Percentiles rank a stretch among this genome's conserved stretches.
These are phyloP conservation scores for Paracamarosporium sp. DNA, from an alignment of 2,329 filamentous ascomycete genomes.

Conservation along the genomic window DNA sequence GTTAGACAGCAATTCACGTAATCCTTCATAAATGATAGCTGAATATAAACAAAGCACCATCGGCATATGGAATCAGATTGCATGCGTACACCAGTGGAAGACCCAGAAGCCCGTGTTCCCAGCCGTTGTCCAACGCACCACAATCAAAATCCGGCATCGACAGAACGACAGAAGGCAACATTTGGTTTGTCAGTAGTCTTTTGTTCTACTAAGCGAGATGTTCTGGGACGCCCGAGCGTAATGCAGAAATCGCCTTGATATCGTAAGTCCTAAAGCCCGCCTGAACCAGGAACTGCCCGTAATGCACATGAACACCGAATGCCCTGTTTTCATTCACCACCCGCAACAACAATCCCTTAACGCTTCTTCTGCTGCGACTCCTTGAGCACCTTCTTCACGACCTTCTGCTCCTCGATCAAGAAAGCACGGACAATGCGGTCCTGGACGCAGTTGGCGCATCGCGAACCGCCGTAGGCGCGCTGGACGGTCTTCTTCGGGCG, in stretches of 20 bases:
- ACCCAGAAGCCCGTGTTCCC: too few species aligned
- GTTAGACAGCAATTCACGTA: too few species aligned
- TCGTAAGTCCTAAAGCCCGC: conserved; percentile 42
- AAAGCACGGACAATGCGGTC: conserved; percentile 98
- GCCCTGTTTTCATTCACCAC: conserved; percentile 43
- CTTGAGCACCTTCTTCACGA: conserved; percentile 99
- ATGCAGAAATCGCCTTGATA: conserved; percentile 47
- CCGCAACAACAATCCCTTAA: conserved; percentile 40
- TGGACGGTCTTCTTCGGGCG: conserved; percentile 99
- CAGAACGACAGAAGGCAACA: not conserved
- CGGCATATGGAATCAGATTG: too few species aligned
- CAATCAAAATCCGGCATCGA: not conserved
- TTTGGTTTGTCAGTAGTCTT: conserved; percentile 37
- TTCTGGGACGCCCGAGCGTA: conserved; percentile 36
- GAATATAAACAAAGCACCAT: too few species aligned
- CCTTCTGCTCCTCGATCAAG: conserved; percentile 99
- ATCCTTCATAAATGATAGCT: too few species aligned
- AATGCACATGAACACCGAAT: conserved; percentile 52
- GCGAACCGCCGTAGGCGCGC: conserved; percentile 94
- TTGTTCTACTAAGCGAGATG: conserved; percentile 44
- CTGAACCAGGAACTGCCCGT: conserved; percentile 48
- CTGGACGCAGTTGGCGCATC: conserved; percentile 98
- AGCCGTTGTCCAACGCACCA: not conserved
- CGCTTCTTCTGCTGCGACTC: conserved; percentile 84
- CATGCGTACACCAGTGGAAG: too few species aligned